phyloP scores from a whole-genome alignment of 139 green algal species.

The Chlamydomonas schloesseri region DNA sequence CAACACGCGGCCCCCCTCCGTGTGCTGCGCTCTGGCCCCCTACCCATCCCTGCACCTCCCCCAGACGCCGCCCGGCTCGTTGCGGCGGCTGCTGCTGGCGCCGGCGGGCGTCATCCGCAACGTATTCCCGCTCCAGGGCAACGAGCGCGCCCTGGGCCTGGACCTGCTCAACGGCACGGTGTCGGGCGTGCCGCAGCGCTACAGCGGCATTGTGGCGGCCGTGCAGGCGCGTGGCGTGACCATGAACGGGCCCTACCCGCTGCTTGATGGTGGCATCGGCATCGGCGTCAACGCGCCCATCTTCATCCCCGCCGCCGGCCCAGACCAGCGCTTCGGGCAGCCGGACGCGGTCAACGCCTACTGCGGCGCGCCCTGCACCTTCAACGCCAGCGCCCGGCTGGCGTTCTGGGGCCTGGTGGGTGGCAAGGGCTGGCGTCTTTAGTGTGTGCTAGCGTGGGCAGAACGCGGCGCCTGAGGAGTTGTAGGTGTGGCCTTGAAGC shows the following conservation, averaged over 20 bases:
- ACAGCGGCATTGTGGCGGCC: not conserved
- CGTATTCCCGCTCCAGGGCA: not conserved
- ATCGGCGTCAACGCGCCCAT: not conserved
- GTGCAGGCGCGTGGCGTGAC: not conserved
- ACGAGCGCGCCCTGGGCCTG: not conserved
- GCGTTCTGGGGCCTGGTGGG: not conserved
- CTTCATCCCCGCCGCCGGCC: not conserved
- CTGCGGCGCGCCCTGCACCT: not conserved
- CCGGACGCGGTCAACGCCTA: not conserved
- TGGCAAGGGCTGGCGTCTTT: not conserved
- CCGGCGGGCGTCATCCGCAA: not conserved
- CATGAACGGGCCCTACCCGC: not conserved
- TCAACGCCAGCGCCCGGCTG: not conserved
- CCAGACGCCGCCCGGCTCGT: not conserved
- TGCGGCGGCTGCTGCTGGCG: not conserved
- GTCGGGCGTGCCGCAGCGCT: not conserved
- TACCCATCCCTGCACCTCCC: too few species aligned
- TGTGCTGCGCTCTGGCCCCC: too few species aligned
- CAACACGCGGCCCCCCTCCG: too few species aligned
- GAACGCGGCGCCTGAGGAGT: too few species aligned
- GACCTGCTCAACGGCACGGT: not conserved
- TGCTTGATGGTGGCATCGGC: not conserved
- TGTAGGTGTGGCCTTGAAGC: too few species aligned
- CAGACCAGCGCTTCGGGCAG: not conserved
- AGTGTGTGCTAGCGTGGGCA: too few species aligned